Percentiles rank a stretch among this genome's conserved stretches.
These are phyloP conservation scores for Neobulgaria alba DNA, from an alignment of 2,329 filamentous ascomycete genomes.

Conservation along the genomic window DNA sequence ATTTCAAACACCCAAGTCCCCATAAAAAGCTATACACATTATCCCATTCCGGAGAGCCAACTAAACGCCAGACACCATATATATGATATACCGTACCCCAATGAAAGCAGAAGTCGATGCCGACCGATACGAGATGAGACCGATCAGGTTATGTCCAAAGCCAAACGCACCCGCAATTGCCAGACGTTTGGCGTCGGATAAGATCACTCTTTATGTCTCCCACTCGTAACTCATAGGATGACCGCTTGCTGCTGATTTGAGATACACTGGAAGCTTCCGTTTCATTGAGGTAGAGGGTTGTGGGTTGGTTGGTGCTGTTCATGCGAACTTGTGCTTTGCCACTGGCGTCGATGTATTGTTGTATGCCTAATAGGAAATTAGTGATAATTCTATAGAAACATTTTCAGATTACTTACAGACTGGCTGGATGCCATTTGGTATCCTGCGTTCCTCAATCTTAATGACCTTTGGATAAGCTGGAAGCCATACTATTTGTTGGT, in stretches of 20 bases:
- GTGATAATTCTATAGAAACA: background rate
- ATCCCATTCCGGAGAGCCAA: too few relatives aligned
- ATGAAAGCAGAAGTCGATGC: too few relatives aligned
- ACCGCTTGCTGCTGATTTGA: slow-evolving; percentile 7
- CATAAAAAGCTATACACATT: background rate
- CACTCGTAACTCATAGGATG: background rate
- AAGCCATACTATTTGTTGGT: slow-evolving; percentile 25
- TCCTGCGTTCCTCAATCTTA: slow-evolving; percentile 57
- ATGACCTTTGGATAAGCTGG: slow-evolving; percentile 46
- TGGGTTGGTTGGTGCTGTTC: slow-evolving; percentile 20
- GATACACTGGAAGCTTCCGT: slow-evolving; percentile 17
- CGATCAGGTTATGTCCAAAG: slow-evolving; percentile 9
- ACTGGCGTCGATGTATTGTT: slow-evolving; percentile 51
- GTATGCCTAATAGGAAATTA: slow-evolving; percentile 32
- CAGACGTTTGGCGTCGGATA: slow-evolving; percentile 3
- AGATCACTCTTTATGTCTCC: slow-evolving; percentile 2
- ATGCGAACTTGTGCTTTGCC: slow-evolving; percentile 27
- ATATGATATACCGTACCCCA: background rate
- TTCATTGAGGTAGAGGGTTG: slow-evolving; percentile 24
- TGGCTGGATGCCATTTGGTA: slow-evolving; percentile 33
- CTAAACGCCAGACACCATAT: background rate
- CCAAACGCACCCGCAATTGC: slow-evolving; percentile 13
- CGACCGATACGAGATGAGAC: too few relatives aligned
- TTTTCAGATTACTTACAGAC: slow-evolving; percentile 39
- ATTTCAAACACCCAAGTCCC: background rate